A percentile compares a stretch with the other conserved stretches of the same genome.
Conservation (phyloP, 2,329 filamentous ascomycete genomes). For the Fusarium anguioides region DNA sequence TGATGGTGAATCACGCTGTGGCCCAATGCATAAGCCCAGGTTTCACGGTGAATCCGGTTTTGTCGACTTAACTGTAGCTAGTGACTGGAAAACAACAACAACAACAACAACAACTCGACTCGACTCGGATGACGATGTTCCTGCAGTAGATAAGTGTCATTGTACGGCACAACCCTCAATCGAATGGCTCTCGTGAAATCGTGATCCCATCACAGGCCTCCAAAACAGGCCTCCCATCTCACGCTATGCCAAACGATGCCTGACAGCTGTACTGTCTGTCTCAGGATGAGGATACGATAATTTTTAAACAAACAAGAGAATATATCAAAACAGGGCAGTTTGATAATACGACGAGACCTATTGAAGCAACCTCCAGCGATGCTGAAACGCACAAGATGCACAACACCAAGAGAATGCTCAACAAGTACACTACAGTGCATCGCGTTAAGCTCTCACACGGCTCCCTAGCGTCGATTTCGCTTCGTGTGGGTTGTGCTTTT, state of each 20-base stretch:
- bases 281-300: slow-evolving; percentile 15
- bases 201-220: slow-evolving; percentile 16
- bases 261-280: slow-evolving; percentile 13
- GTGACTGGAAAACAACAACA: too few relatives aligned
- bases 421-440: slow-evolving; percentile 31
- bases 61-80: neutral
- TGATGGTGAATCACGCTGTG: slow-evolving; percentile 2
- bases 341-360: slow-evolving; percentile 15
- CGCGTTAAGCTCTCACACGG: slow-evolving; percentile 23
- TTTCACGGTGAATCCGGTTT: slow-evolving; percentile 8
- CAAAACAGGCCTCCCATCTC: slow-evolving; percentile 16
- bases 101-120: neutral
- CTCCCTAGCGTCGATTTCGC: slow-evolving; percentile 36
- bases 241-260: neutral
- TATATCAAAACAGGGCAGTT: slow-evolving; percentile 22
- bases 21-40: neutral
- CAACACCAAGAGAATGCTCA: neutral
- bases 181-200: slow-evolving; percentile 3
- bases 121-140: slow-evolving; percentile 11
- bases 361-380: slow-evolving; percentile 23
- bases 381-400: slow-evolving; percentile 29
- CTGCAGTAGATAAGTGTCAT: slow-evolving; percentile 15
- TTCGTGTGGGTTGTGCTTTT: slow-evolving; percentile 19
- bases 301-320: slow-evolving; percentile 4
- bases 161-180: slow-evolving; percentile 21